Evolutionary conservation across 2,329 filamentous ascomycete species (phyloP), one percentile per base, ranked within the genome.

Genomic region (Clonostachys byssicola): DNA sequence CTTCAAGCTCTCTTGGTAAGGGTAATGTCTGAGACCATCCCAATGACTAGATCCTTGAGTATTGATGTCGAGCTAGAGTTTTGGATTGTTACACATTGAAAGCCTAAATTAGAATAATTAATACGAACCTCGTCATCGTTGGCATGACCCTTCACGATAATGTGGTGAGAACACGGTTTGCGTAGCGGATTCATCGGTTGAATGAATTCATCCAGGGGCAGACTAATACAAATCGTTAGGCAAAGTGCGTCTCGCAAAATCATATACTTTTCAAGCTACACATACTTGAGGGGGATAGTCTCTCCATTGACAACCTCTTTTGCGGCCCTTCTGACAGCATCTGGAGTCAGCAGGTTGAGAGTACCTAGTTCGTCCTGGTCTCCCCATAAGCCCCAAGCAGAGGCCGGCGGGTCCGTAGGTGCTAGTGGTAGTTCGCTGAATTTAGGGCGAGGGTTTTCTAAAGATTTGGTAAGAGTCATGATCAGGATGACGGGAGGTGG

Each of bases 121-220:
- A 30, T 30, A 30, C 23, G 23, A n/a, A 56, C 54, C 42, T 55
- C 52, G 34, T 57, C 54, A 44, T 55, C 52, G 41, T 56, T 56
- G 12, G 54, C 51, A 42, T 52, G 45, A 5, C 47, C 54, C 42
- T 55, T 56, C 4, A 50, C 47, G 38, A 55, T 50, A 9, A 55
- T 49, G 6, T 42, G 46, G 34, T 56, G 53, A 4, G 42, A 44
- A 36, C 54, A 56, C 18, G 47, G 46, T 44, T 57, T 57, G 10
- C 54, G 43, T 1, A 49, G 42, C 6, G 49, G 49, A n/a, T 51
- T 51, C 49, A 51, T 51, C 2, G 47, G 49, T 17, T 42, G 35
- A 1, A 51, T 18, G 2, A 49, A 47, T 5, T 42, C 49, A 34
- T 51, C 35, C 17, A 51, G 7, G 6, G 49, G 35, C 13, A 51